A percentile compares a stretch with the other conserved stretches of the same genome.
Evolutionary conservation across 257 asterid species (phyloP).

Genomic region (Coffea eugenioides): DNA sequence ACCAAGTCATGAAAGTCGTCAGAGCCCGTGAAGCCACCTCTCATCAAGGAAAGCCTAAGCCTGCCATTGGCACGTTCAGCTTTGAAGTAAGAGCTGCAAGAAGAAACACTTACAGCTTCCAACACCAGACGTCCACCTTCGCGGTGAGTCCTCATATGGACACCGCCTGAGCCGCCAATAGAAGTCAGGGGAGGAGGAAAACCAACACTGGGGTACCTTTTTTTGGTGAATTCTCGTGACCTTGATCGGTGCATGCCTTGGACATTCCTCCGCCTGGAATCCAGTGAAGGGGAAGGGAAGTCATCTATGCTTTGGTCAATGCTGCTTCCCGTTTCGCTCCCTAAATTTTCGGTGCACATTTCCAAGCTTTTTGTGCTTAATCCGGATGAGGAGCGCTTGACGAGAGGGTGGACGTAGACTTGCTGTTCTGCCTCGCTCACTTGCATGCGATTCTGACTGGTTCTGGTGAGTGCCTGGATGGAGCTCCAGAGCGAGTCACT

Average conservation of each 20-base stretch:
- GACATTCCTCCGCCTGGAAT: slow-evolving; percentile 13
- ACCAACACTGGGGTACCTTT: slow-evolving; percentile 8
- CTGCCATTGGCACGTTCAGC: slow-evolving; percentile 67
- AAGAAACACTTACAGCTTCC: slow-evolving; percentile 40
- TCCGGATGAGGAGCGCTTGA: slow-evolving; percentile 29
- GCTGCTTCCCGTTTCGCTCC: slow-evolving; percentile 68
- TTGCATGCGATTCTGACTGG: not conserved
- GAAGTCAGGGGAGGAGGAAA: slow-evolving; percentile 83
- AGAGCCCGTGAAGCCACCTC: not conserved
- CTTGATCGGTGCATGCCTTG: slow-evolving; percentile 16
- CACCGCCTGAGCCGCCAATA: slow-evolving; percentile 45
- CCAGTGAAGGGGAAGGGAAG: slow-evolving; percentile 9
- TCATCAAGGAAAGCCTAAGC: slow-evolving; percentile 53
- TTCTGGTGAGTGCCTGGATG: slow-evolving; percentile 25
- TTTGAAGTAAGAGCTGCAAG: slow-evolving; percentile 31
- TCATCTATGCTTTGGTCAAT: slow-evolving; percentile 35
- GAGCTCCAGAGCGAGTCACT: slow-evolving; percentile 31
- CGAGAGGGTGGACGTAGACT: slow-evolving; percentile 53
- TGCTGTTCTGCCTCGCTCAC: slow-evolving; percentile 13
- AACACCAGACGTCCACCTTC: slow-evolving; percentile 74
- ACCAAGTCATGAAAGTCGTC: not conserved
- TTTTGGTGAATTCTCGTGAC: slow-evolving; percentile 21
- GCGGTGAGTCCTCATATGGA: slow-evolving; percentile 52
- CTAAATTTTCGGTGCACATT: slow-evolving; percentile 88
- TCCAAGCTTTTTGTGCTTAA: slow-evolving; percentile 60